Evolutionary conservation across 805 yeast genomes (phyloP), one percentile per base, ranked within the genome.

Genomic region (Suhomyces canberraensis): DNA sequence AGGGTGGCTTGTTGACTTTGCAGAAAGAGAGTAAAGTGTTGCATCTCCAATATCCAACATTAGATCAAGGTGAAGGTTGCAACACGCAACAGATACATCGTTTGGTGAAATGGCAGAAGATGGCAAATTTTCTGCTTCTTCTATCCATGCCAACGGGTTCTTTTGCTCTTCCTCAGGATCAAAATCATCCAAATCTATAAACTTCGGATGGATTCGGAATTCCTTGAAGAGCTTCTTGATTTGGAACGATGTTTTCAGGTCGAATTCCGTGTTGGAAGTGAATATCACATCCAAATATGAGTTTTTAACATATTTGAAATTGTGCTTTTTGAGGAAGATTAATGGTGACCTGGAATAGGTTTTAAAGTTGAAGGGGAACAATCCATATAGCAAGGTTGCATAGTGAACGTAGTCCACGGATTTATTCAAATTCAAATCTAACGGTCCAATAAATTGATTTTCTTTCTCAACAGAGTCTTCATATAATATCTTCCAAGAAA

Each of bases 321-420:
- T 21, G 28, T 14, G 13, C 18, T 25, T 20, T n/a, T 28, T 15
- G 44, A 45, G 35, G 33, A 64, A 77, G 25, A 51, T 51, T 3
- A 51, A 6, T 40, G 4, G 84, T 78, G 29, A 58, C 52, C 15
- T 64, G 58, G 14, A 69, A 44, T 46, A 75, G 79, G 5, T 51
- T 16, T 69, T 46, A 4, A 78, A 56, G 42, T 74, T 74, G 16
- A 66, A 51, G 0, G 86, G 85, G 41, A 68, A 80, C 9, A 79
- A 51, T 0, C 82, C 85, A 44, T 81, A 81, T 1, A 80, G 49
- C 17, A 76, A 54, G 1, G 76, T 68, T 35, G 67, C 68, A n/a
- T 76, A 50, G 29, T 68, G 58, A 33, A 52, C 54, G 20, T 25
- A 26, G 20, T 39, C 42, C 4, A 34, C 25, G 17, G 34, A 17